Conservation (phyloP, 1,139 yeast species). For the Geotrichum candidum region DNA sequence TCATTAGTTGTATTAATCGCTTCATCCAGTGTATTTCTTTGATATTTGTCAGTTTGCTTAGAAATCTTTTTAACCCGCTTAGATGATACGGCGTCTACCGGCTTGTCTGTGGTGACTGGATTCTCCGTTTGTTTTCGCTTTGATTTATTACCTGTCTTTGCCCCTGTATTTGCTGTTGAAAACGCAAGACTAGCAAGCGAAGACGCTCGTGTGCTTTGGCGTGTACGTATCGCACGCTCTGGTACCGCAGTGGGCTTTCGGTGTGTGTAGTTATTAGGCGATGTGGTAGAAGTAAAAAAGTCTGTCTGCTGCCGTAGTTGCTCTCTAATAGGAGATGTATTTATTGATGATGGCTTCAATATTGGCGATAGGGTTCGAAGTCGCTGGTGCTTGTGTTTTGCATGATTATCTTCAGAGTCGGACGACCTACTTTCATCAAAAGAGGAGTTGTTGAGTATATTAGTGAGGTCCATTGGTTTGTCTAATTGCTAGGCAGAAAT, state of each 20-base stretch:
- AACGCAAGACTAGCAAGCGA: background rate
- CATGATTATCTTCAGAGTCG: background rate
- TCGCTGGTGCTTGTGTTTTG: background rate
- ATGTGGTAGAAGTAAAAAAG: background rate
- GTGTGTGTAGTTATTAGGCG: background rate
- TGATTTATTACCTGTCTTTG: background rate
- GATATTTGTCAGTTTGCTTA: background rate
- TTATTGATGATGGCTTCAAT: background rate
- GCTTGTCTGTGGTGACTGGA: background rate
- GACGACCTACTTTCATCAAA: constrained; percentile 1
- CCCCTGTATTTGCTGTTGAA: background rate
- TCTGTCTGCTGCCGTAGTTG: background rate
- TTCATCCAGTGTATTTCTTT: background rate
- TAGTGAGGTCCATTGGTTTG: constrained; percentile 11
- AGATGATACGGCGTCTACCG: background rate
- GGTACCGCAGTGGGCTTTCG: background rate
- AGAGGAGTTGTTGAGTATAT: constrained; percentile 13
- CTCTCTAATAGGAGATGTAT: background rate
- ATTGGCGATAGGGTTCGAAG: background rate
- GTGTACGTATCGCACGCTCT: background rate
- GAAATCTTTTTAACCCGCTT: background rate
- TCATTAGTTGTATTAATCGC: background rate
- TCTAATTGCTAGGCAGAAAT: background rate
- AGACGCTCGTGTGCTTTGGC: background rate
- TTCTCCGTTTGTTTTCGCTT: background rate